Base-by-base conservation (phyloP, 2,329 filamentous ascomycete genomes). In the Fusarium sp. region DNA sequence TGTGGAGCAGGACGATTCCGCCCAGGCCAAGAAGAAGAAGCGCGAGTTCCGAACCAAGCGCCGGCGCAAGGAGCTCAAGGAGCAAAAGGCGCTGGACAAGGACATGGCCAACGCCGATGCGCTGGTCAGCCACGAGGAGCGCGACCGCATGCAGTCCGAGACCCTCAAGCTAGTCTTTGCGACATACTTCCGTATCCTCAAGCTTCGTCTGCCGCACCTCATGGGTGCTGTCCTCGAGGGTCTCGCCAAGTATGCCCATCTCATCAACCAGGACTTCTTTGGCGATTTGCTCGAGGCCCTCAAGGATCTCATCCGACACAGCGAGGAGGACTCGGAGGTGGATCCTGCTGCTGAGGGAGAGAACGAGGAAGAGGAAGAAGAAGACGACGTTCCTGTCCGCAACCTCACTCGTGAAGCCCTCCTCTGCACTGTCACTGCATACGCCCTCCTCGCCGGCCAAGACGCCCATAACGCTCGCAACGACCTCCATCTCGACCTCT, bases 261-360 rank as follows among this genome's bases (percentile, higher is more conserved):
- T 99, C 69, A 99, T 99, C 88, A 99, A 99, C 85, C 95, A 99
- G 80, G 95, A 99, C 81, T 98, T 99, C 86, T 99, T 99, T 79
- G 97, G 96, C 31, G 97, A 99, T 80, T 88, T 99, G 33, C 90
- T 99, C 13, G 97, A 98, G 84, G 96, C 95, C 1, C 87, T 99
- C 42, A 97, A 97, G 82, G 97, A 99, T 74, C 89, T 99, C 52
- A 96, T 98, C 78, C 90, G 91, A 5, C 91, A 95, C 75, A 93
- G 93, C 62, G 89, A 93, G 78, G 86, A 88, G 0, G 86, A 88
- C 18, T 87, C 86, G 5, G 85, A 86, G 13, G 84, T 82, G 2
- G 86, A 85, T 5, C 81, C 84, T 2, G 80, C 77, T 4, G 81
- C 81, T 0, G 85, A 87, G 3, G 85, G 85, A 2, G 86, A 87